Base-by-base conservation (phyloP, 805 yeast species). In the Saccharomyces kudriavzevii region DNA sequence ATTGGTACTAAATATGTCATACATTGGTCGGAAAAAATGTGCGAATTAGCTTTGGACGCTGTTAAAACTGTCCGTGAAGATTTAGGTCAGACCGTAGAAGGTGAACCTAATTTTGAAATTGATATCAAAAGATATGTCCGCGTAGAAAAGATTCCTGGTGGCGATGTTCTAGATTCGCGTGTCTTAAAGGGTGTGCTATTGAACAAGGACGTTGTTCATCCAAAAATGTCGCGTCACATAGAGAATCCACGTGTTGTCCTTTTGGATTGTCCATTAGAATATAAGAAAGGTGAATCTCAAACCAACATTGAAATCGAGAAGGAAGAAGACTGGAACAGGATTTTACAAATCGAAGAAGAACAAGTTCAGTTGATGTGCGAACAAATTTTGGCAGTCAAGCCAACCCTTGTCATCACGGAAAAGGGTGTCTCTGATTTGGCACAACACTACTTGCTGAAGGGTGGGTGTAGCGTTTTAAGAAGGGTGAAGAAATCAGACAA, bases 281-380 rank as follows among this genome's bases (percentile, higher is more conserved):
- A 94, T 76, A 94, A 94, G 76, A 94, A 94, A 79, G 99, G 99
- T 60, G 99, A 94, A 75, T 90, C 97, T 2, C 99, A 94, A 72
- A 94, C 98, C 52, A 92, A 94, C 73, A 89, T 94, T 61, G 99
- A 94, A 75, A 91, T 94, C 71, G 86, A 96, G 47, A 89, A 89
- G 65, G 98, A 92, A 72, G 87, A 84, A 58, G 99, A 94, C 74
- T 94, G 98, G 98, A 85, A 85, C 69, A 83, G 98, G 71, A 82
- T 94, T 58, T 77, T 94, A 65, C 90, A 92, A 74, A 92, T 94
- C 67, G 99, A 94, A 74, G 99, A 94, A 75, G 99, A 94, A 71
- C 99, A 94, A 74, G 91, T 94, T 58, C 86, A 86, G 66, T 64
- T 79, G 52, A 75, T 92, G 77, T 91, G 97, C 73, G 96, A 89